A percentile compares a stretch with the other conserved stretches of the same genome.
These are phyloP conservation scores for Aspergillus fumigatiaffinis DNA, from an alignment of 2,329 filamentous ascomycete genomes.

Conservation along the genomic window DNA sequence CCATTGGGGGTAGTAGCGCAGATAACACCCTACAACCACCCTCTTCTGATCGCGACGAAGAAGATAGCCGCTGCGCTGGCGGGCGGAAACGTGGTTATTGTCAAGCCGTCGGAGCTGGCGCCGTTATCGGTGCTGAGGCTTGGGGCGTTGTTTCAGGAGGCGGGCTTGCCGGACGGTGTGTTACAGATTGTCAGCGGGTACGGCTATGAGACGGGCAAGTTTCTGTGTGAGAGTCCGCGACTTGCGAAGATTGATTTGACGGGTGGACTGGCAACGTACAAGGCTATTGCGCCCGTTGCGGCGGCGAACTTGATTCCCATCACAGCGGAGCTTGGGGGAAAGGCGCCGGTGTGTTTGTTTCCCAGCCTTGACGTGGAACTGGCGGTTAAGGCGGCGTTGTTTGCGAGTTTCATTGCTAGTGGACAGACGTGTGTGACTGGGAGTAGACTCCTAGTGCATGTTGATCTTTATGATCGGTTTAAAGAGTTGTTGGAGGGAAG, in stretches of 20 bases:
- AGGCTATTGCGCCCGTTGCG: constrained; percentile 28
- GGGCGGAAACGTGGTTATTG: constrained; percentile 38
- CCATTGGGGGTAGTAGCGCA: constrained; percentile 39
- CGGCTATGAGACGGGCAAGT: constrained; percentile 44
- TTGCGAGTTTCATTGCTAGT: constrained; percentile 49
- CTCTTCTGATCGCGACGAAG: constrained; percentile 34
- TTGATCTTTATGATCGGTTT: constrained; percentile 40
- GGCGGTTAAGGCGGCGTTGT: constrained; percentile 31
- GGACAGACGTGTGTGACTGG: constrained; percentile 57
- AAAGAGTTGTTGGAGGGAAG: constrained; percentile 41
- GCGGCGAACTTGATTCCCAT: constrained; percentile 32
- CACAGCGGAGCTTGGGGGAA: constrained; percentile 36
- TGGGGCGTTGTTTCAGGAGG: constrained; percentile 38
- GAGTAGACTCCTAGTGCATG: constrained; percentile 51
- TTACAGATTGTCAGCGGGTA: constrained; percentile 50
- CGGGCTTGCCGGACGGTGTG: constrained; percentile 42
- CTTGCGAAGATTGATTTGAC: constrained; percentile 35
- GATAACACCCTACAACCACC: constrained; percentile 40
- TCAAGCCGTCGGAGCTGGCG: constrained; percentile 41
- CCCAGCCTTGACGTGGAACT: constrained; percentile 28
- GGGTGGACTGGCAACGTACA: constrained; percentile 30
- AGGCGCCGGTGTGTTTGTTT: constrained; percentile 35
- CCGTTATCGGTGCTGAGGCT: constrained; percentile 42
- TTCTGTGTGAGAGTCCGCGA: constrained; percentile 25
- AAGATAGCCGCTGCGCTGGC: constrained; percentile 40